Evolutionary conservation across 306 rosid species (phyloP), one percentile per base, ranked within the genome.

Genomic region (Prunus armeniaca): DNA sequence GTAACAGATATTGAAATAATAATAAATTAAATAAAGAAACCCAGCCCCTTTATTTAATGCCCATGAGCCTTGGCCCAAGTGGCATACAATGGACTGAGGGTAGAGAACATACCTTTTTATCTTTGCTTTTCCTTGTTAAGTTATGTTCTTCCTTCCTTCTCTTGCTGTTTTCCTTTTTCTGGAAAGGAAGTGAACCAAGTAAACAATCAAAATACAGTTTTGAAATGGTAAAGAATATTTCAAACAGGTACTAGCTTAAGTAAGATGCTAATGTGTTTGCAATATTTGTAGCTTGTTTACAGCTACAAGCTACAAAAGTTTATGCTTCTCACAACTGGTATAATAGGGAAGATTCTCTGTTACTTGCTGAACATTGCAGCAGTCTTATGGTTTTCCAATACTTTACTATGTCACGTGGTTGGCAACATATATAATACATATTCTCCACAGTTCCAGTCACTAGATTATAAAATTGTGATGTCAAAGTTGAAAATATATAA

Each of bases 111-210:
- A 95, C 99, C 99, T 88, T 95, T 78, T 92, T 95, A 85, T 89
- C 99, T 87, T 88, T 95, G 80, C 79, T 90, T 83, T 90, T 95
- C 82, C 97, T 84, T 11, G 92, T 45, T 46, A 89, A 76, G 81
- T 87, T 93, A 69, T 86, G 97, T 19, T 89, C 97, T 72, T 95
- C 97, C 90, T 95, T 95, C 88, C 99, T 87, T 84, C 97, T 91
- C 89, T 90, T 95, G 96, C 96, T 95, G 83, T 88, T 90, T 80
- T 90, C 96, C 81, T 95, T 95, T 90, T 92, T 95, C 99, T 95
- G 90, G 67, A 71, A 84, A 51, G 32, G 47, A 65, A 69, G 78
- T 28, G 15, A 73, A 69, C 56, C 75, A 65, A 57, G 58, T 24
- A 80, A 58, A 32, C 32, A 19, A 72, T 24, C 67, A 28, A 34